Percentiles rank a stretch among this genome's conserved stretches.
Evolutionary conservation across 768 basidiomycete genomes (phyloP).

Genomic region (Suillus alpinus): DNA sequence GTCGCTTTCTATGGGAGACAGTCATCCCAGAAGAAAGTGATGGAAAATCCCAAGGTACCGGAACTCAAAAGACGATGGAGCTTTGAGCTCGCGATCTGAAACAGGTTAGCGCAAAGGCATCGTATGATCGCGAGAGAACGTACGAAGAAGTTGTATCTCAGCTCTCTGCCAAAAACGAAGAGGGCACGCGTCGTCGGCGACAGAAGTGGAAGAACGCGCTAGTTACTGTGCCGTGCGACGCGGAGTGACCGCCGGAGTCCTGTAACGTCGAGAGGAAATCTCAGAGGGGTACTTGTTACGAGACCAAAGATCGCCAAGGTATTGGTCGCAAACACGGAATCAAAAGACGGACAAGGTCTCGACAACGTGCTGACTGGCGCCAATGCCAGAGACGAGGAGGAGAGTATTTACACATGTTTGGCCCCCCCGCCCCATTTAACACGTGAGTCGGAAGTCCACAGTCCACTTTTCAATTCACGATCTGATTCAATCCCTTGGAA

Average conservation of each 20-base stretch:
- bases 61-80: neutral
- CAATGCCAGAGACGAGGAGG: slow-evolving; percentile 3
- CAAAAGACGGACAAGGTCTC: neutral
- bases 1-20: slow-evolving; percentile 64
- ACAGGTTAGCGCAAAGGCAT: neutral
- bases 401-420: neutral
- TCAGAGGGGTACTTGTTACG: neutral
- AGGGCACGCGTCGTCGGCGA: neutral
- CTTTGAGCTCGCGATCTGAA: neutral
- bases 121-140: neutral
- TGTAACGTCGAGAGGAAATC: neutral
- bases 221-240: neutral
- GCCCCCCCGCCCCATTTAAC: neutral
- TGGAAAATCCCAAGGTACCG: neutral
- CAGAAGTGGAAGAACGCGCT: neutral
- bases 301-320: neutral
- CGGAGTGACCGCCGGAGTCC: neutral
- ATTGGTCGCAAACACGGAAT: neutral
- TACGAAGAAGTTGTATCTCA: neutral
- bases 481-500: too few species aligned
- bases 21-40: slow-evolving; percentile 41
- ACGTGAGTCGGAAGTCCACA: too few species aligned
- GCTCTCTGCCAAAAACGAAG: neutral
- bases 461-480: too few species aligned
- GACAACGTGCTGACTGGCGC: neutral